A percentile compares a stretch with the other conserved stretches of the same genome.
Evolutionary conservation across 768 basidiomycete genomes (phyloP).

Genomic region (Wakefieldia striispora): DNA sequence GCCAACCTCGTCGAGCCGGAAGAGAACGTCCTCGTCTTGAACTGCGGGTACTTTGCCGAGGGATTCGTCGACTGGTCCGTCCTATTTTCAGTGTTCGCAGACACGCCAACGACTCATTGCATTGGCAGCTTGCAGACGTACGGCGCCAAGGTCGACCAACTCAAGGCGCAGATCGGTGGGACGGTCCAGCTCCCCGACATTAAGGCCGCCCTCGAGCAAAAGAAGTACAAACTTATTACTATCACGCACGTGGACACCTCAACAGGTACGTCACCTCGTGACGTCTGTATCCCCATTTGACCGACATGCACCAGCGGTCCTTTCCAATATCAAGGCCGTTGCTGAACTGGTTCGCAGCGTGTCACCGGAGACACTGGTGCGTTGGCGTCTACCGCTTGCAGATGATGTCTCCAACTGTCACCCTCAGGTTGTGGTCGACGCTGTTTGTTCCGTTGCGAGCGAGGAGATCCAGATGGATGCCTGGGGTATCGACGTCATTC

Average conservation of each 20-base stretch:
- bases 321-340: conserved; percentile 80
- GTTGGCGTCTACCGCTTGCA: conserved; percentile 7
- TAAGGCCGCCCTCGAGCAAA: conserved; percentile 66
- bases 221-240: conserved; percentile 86
- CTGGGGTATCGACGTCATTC: conserved; percentile 89
- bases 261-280: conserved; percentile 46
- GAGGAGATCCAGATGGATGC: conserved; percentile 94
- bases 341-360: conserved; percentile 67
- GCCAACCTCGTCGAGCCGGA: conserved; percentile 86
- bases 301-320: conserved; percentile 53
- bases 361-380: conserved; percentile 83
- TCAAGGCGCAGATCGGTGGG: conserved; percentile 83
- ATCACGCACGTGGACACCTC: conserved; percentile 97
- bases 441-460: conserved; percentile 94
- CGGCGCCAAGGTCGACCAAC: conserved; percentile 81
- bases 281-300: neutral
- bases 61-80: conserved; percentile 81
- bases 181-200: conserved; percentile 60
- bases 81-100: neutral
- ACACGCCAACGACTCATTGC: neutral
- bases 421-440: conserved; percentile 75
- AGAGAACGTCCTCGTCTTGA: conserved; percentile 77
- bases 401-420: neutral
- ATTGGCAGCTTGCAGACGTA: conserved; percentile 71
- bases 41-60: conserved; percentile 94